These are phyloP conservation scores for Narthecium ossifragum DNA, from an alignment of 106 monocot species.

Conservation along the genomic window DNA sequence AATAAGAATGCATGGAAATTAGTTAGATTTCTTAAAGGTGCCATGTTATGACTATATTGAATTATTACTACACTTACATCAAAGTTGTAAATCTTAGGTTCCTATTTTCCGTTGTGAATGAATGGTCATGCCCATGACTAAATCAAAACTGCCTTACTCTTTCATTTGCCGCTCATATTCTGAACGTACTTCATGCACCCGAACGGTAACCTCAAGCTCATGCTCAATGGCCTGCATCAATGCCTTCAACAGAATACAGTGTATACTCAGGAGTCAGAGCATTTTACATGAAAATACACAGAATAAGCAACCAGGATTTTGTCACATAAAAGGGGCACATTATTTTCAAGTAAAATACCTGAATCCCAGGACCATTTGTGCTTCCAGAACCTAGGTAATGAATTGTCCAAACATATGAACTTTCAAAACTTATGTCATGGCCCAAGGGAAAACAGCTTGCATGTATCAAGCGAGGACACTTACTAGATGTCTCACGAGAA, in stretches of 20 bases:
- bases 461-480: too few relatives aligned
- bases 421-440: not conserved
- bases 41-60: too few relatives aligned
- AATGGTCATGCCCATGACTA: too few relatives aligned
- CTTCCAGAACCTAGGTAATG: constrained; percentile 36
- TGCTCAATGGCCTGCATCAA: constrained; percentile 81
- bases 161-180: constrained; percentile 78
- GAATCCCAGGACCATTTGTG: constrained; percentile 44
- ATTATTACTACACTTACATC: too few relatives aligned
- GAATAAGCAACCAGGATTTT: too few relatives aligned
- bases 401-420: too few relatives aligned
- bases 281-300: too few relatives aligned
- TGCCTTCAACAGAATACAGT: constrained; percentile 23
- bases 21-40: too few relatives aligned
- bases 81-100: too few relatives aligned
- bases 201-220: constrained; percentile 79
- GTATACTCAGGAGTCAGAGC: not conserved
- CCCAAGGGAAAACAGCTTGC: not conserved
- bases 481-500: constrained; percentile 59
- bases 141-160: constrained; percentile 57
- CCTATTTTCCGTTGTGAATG: too few relatives aligned
- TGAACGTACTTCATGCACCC: constrained; percentile 87
- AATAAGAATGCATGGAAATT: too few relatives aligned
- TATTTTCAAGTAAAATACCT: constrained; percentile 28
- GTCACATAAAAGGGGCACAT: not conserved